These are phyloP conservation scores for Thalassiosira livingstoniorum DNA, from an alignment of 352 stramenopile species.

Conservation along the genomic window DNA sequence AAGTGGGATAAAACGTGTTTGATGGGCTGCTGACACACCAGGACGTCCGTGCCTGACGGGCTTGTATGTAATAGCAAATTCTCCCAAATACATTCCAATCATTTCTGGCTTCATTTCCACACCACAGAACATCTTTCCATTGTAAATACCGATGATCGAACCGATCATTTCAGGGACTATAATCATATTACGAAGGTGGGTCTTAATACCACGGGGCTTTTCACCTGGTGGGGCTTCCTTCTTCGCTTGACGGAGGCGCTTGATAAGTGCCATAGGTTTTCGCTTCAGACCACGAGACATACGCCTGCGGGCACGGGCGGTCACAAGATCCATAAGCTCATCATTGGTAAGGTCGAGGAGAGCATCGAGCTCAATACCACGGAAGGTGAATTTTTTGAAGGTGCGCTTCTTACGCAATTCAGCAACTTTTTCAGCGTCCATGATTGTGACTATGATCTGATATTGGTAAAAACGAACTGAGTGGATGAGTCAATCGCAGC, in stretches of 20 bases:
- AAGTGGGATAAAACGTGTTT: slow-evolving; percentile 99
- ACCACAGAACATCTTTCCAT: slow-evolving; percentile 99
- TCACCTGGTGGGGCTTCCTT: slow-evolving; percentile 96
- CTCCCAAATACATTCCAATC: slow-evolving; percentile 99
- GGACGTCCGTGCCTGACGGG: slow-evolving; percentile 97
- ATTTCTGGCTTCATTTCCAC: slow-evolving; percentile 99
- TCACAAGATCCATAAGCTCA: slow-evolving; percentile 99
- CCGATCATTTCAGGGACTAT: slow-evolving; percentile 99
- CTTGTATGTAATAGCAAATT: slow-evolving; percentile 99
- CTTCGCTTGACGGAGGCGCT: slow-evolving; percentile 99
- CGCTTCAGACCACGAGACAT: slow-evolving; percentile 99
- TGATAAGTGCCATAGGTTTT: slow-evolving; percentile 99
- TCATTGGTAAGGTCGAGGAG: slow-evolving; percentile 99
- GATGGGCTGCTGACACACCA: slow-evolving; percentile 98
- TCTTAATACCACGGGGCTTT: slow-evolving; percentile 99
- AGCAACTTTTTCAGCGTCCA: slow-evolving; percentile 90
- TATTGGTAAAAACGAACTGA: too few species aligned
- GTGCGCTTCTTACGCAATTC: slow-evolving; percentile 99
- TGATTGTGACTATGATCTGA: too few species aligned
- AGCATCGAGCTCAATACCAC: slow-evolving; percentile 99
- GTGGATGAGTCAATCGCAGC: too few species aligned
- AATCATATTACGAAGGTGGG: slow-evolving; percentile 99
- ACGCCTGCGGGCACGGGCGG: slow-evolving; percentile 94
- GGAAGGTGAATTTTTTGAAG: slow-evolving; percentile 99
- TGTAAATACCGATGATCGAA: slow-evolving; percentile 99